phyloP scores from a whole-genome alignment of 768 basidiomycete species.

The Macrolepiota albuminosa region DNA sequence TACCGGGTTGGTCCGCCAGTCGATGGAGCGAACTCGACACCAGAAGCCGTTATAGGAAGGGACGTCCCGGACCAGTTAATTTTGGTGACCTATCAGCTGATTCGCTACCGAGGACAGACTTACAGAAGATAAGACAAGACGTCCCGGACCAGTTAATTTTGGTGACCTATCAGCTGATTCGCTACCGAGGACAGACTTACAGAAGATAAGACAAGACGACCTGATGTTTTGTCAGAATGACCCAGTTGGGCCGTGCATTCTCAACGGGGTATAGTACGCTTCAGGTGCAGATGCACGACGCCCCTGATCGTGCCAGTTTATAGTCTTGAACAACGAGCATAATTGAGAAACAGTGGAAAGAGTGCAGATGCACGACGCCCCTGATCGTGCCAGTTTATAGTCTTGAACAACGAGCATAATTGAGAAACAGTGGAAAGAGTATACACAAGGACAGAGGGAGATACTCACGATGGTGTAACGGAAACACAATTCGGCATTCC shows the following conservation, averaged over 20 bases:
- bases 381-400: constrained; percentile 40
- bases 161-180: constrained; percentile 29
- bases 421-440: background rate
- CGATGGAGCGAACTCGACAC: constrained; percentile 42
- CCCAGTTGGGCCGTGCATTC: constrained; percentile 39
- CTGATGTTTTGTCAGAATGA: constrained; percentile 39
- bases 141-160: constrained; percentile 35
- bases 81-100: constrained; percentile 35
- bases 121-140: background rate
- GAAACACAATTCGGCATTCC: constrained; percentile 53
- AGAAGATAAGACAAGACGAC: constrained; percentile 16
- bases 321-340: constrained; percentile 21
- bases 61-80: constrained; percentile 30
- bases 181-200: background rate
- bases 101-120: background rate
- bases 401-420: constrained; percentile 18
- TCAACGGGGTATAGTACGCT: constrained; percentile 53
- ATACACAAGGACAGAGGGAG: constrained; percentile 5
- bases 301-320: constrained; percentile 44
- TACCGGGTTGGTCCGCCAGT: constrained; percentile 31
- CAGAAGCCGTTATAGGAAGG: constrained; percentile 36
- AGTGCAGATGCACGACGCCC: constrained; percentile 44
- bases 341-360: background rate
- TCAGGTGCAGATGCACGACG: constrained; percentile 50
- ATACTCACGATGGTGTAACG: constrained; percentile 44